Base-by-base conservation (phyloP, 306 rosid species). In the Ammopiptanthus mongolicus region DNA sequence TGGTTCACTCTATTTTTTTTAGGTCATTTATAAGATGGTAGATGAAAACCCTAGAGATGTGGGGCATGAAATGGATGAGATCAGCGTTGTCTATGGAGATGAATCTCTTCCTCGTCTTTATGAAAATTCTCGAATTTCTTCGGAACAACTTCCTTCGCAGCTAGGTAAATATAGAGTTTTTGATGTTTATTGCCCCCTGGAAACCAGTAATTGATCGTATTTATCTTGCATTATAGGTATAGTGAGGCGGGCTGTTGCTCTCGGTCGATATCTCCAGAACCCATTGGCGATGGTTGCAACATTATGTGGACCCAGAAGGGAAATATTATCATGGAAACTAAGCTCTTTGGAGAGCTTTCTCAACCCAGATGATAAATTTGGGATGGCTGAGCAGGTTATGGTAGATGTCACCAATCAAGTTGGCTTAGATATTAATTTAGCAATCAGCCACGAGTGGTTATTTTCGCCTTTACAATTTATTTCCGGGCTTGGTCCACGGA, bases 41-140 rank as follows among this genome's bases (percentile, higher is more conserved):
- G 99, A 95, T 86, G 99, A 92, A 84, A 95, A 95, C 72, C 99
- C 99, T 42, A 89, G 99, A 78, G 99, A 92, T 79, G 96, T 95
- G 68, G 99, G 99, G 55, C 97, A 89, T 83, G 99, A 92, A 80
- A 95, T 95, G 98, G 99, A 95, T 77, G 97, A 96, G 62, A 83
- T 95, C 75, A 88, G 93, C 84, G 87, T 95, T 84, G 99, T 95
- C 48, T 95, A 95, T 80, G 99, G 97, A 18, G 99, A 95, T 42
- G 99, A 95, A 87, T 90, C 97, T 69, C 86, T 95, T 63, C 88
- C 99, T 17, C 96, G 97, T 33, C 86, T 95, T 18, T 95, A 90
- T 78, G 99, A 95, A 83, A 90, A 92, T 83, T 95, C 99, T 77
- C 90, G 90, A 75, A 82, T 92, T 85, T 95, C 99, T 53, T 86